Evolutionary conservation across 192 early-diverging fungal species (phyloP), one percentile per base, ranked within the genome.

Genomic region (Umbelopsis sp.): DNA sequence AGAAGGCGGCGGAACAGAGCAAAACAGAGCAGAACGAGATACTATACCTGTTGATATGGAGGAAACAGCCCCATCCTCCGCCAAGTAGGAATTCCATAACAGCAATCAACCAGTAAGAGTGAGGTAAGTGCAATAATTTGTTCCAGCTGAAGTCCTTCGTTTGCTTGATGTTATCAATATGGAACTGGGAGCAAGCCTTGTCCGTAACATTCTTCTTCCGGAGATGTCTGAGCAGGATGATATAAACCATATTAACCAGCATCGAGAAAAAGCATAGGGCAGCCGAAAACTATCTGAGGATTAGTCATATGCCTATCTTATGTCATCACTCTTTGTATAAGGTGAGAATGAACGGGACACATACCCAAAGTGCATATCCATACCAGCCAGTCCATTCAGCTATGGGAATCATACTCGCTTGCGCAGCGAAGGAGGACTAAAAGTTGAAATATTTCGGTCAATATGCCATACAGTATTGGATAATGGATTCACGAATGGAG

Each of bases 171-270:
- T 74, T 45, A 29, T 78, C 72, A 22, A 59, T 22, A 34, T 62
- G 56, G 31, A 62, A 62, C 56, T 62, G 10, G 56, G 56, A 31
- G 26, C 56, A 62, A 2, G 56, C 56, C 45, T 72, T 59, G 2
- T 69, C 66, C 75, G 76, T 43, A 16, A 82, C 69, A 65, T 77
- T 79, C 22, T 45, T 52, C 38, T 54, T 31, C 62, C 69, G 41
- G 10, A 41, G 47, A 62, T 47, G 75, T n/a, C 79, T 74, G 76
- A 92, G 80, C 22, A 90, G 68, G 21, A 77, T 72, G 68, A 94
- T 77, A 71, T 92, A 92, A 22, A 88, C 71, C 41, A 94, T 77
- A 45, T 92, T 92, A 71, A 91, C 86, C 20, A 78, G 69, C 87
- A 88, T 90, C 2, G 92, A 91, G 29, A 89, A 52, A 6, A 88